These are phyloP conservation scores for Onygenales sp. DNA, from an alignment of 2,329 filamentous ascomycete species.

Conservation along the genomic window DNA sequence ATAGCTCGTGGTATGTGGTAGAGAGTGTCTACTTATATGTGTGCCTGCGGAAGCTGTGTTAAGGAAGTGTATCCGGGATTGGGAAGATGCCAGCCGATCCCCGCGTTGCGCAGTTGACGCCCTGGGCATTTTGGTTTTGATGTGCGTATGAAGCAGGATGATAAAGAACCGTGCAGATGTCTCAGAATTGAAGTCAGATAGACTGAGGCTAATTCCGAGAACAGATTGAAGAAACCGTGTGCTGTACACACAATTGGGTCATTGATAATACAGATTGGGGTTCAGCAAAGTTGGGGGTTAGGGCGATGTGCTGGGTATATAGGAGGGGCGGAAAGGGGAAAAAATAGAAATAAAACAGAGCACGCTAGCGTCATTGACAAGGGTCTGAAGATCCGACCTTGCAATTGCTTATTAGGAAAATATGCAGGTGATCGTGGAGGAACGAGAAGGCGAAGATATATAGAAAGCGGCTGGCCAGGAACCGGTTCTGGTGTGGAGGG, in stretches of 20 bases:
- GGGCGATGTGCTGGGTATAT: neutral
- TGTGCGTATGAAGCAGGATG: neutral
- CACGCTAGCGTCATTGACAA: neutral
- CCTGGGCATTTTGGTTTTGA: neutral
- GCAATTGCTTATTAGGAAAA: neutral
- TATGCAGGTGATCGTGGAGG: neutral
- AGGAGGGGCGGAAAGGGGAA: neutral
- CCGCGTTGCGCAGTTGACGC: neutral
- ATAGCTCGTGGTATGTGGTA: neutral
- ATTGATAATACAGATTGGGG: neutral
- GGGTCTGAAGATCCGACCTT: neutral
- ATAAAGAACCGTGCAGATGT: conserved; percentile 1
- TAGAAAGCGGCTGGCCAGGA: conserved; percentile 1
- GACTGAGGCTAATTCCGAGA: neutral
- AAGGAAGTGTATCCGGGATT: neutral
- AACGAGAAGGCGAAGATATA: conserved; percentile 2
- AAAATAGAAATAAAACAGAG: conserved; percentile 4
- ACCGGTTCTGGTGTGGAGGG: neutral
- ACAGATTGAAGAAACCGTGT: neutral
- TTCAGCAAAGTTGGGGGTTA: neutral
- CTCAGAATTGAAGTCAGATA: neutral
- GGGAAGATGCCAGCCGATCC: neutral
- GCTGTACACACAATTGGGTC: neutral
- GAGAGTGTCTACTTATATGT: neutral
- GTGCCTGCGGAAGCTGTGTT: neutral